Conservation (phyloP, 148 eudicot species). For the Agrostemma githago region DNA sequence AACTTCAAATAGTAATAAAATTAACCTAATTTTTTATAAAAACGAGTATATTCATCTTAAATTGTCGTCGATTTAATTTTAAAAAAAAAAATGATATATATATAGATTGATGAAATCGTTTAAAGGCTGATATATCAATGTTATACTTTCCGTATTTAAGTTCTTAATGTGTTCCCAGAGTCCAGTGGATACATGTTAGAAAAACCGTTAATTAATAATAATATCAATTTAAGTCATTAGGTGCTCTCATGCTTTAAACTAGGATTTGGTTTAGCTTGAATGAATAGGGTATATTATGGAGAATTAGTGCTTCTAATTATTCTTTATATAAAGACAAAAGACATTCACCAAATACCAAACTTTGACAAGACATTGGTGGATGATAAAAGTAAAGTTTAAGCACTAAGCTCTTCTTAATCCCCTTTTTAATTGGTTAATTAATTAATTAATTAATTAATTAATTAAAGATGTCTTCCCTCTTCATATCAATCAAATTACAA, state of each 20-base stretch:
- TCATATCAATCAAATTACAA: not conserved
- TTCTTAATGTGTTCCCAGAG: too few species aligned
- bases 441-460: not conserved
- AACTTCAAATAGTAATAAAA: not conserved
- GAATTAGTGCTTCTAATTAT: conserved; percentile 33
- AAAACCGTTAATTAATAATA: not conserved
- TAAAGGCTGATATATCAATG: too few species aligned
- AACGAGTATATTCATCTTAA: too few species aligned
- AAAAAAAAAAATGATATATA: too few species aligned
- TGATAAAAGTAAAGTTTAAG: conserved; percentile 35
- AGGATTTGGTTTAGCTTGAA: conserved; percentile 13
- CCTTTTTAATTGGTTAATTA: not conserved
- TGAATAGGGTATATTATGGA: conserved; percentile 7
- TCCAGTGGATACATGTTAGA: too few species aligned
- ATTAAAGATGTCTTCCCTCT: not conserved
- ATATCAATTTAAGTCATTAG: not conserved
- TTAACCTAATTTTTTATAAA: too few species aligned
- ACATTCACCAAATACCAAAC: conserved; percentile 59
- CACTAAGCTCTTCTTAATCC: conserved; percentile 21
- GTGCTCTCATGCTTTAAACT: not conserved
- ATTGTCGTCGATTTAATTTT: too few species aligned
- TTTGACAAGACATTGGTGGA: conserved; percentile 67
- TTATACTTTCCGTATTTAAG: too few species aligned
- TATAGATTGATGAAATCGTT: too few species aligned
- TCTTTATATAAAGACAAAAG: conserved; percentile 46